Base-by-base conservation (phyloP, 2,329 filamentous ascomycete genomes). In the Neonectria coccinea region DNA sequence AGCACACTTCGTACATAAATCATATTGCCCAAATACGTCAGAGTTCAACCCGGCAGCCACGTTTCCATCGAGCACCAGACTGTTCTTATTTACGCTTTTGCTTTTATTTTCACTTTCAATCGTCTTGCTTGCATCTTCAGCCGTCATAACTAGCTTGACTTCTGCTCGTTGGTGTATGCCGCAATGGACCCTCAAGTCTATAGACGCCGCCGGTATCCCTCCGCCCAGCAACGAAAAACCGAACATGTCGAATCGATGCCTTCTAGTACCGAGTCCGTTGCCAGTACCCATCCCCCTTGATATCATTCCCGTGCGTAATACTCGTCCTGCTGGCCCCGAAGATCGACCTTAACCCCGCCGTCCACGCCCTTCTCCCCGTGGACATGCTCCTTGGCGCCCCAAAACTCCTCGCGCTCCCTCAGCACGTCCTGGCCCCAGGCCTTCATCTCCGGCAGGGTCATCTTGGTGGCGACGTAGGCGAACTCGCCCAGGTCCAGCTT, bases 401-500 rank as follows among this genome's bases (percentile, higher is more conserved):
- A 97, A 73, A 93, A 91, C 31, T 81, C 84, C 70, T 91, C 85
- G 60, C 94, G 85, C 83, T 98, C 95, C 71, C 84, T 82, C 68
- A 98, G 81, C 31, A 97, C 82, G 68, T 93, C 89, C 27, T 86
- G 84, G 0, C 90, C 91, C 95, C 95, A 98, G 12, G 82, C 86
- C 81, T 90, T 88, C 70, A 94, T 91, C 81, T 97, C 95, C 0
- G 89, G 87, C 69, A 97, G 83, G 59, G 86, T 84, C 70, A 98
- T 91, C 72, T 87, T 88, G 51, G 82, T 85, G 9, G 92, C 88
- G 2, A 97, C 96, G 75, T 91, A 91, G 1, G 89, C 87, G 72
- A 99, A 98, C 81, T 99, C 96, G 56, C 91, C 88, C 55, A 99
- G 82, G 78, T 98, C 93, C 42, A 93, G 78, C 67, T 82, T 80